Evolutionary conservation across 1,139 yeast species (phyloP), one percentile per base, ranked within the genome.

Genomic region (Hanseniaspora sp.): DNA sequence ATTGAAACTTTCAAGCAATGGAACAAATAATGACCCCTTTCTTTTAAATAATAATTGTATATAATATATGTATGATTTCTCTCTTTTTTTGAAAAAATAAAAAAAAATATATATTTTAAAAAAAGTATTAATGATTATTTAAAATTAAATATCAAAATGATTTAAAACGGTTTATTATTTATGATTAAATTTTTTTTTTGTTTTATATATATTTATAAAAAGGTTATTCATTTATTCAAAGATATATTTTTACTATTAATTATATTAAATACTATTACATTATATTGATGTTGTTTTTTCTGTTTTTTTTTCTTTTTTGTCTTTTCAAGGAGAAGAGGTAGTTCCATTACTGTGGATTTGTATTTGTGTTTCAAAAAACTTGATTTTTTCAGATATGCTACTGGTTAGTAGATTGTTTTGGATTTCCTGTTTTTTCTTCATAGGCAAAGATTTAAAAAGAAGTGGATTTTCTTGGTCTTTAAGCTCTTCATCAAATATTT

Each of bases 1-100:
- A 87, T 92, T 73, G 90, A 92, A 83, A 84, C 84, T 73, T 92
- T 87, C 82, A 88, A 90, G 77, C 70, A 77, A 66, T 90, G 97
- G 97, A 76, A 86, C 66, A 74, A 60, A 63, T 46, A 40, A 40
- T 35, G 45, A n/a, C 11, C 7, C 23, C 23, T 4, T 4, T 23
- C 4, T 23, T 23, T 23, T 23, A 23, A 23, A 23, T 23, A 23
- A 23, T 23, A 23, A 23, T 23, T 23, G 23, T 23, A 23, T 23
- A 23, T 44, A 23, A 40, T 28, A 38, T 5, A 33, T 33, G 5
- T 13, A 18, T 5, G 38, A n/a, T n/a, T 15, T 23, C 23, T 23
- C 23, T 23, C n/a, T 29, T 18, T 38, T 46, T 35, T 56, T 52
- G 34, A 11, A 30, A 31, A 31, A 15, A 15, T 29, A 11, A 37